Conservation (phyloP, 495 filamentous ascomycete species). For the Lepraria neglecta region DNA sequence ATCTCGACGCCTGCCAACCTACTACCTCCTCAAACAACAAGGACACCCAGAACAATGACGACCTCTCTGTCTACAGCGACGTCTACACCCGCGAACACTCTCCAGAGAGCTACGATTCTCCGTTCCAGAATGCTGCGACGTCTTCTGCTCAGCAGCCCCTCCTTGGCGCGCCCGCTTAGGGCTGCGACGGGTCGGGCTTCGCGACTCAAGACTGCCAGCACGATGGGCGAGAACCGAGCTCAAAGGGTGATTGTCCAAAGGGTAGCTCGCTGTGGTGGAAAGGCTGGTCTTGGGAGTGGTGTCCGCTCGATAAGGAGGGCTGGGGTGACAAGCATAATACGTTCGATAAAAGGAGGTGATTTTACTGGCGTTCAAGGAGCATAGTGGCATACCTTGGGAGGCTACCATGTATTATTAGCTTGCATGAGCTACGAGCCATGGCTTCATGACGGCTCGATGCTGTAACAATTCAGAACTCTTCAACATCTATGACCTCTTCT, state of each 20-base stretch:
- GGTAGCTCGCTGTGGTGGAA: constrained; percentile 5
- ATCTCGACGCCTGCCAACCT: constrained; percentile 62
- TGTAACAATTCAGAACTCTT: not conserved
- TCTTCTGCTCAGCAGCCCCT: constrained; percentile 76
- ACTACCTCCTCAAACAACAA: constrained; percentile 46
- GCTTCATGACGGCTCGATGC: constrained; percentile 2
- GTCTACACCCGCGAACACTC: constrained; percentile 36
- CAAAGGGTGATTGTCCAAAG: constrained; percentile 8
- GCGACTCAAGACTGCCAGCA: constrained; percentile 46
- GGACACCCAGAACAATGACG: constrained; percentile 30
- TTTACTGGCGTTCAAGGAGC: constrained; percentile 13
- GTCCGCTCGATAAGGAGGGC: not conserved
- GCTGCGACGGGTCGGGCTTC: constrained; percentile 87
- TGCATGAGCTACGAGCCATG: constrained; percentile 3
- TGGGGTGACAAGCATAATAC: not conserved
- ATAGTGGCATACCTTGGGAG: not conserved
- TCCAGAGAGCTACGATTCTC: constrained; percentile 39
- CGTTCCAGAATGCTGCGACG: constrained; percentile 51
- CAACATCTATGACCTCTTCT: not conserved
- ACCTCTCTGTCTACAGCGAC: constrained; percentile 34
- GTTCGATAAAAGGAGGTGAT: constrained; percentile 3
- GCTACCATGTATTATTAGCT: constrained; percentile 12
- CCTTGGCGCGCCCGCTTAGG: constrained; percentile 81
- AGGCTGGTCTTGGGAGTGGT: constrained; percentile 6
- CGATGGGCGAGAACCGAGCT: constrained; percentile 11